These are phyloP conservation scores for Podaxis sp. DNA, from an alignment of 768 basidiomycete species.

Conservation along the genomic window DNA sequence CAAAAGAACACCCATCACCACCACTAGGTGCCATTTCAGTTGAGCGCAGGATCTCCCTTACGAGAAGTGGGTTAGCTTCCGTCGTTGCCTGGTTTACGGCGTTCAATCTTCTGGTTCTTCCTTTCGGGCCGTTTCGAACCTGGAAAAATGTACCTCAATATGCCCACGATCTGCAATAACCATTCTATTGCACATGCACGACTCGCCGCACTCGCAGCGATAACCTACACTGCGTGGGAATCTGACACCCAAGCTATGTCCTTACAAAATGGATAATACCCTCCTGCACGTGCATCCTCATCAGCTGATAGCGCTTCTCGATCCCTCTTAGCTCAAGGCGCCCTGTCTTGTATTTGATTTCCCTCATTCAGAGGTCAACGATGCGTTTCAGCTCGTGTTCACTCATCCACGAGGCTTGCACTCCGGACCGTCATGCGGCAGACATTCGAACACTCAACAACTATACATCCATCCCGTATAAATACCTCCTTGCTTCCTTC, in stretches of 20 bases:
- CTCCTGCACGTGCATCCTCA: conserved; percentile 13
- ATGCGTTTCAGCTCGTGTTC: background rate
- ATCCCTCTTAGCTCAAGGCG: background rate
- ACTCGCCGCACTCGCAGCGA: background rate
- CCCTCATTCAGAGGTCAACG: background rate
- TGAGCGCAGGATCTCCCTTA: no score
- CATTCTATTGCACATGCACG: no score
- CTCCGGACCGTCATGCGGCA: background rate
- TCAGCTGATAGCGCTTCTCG: conserved; percentile 16
- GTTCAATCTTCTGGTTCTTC: no score
- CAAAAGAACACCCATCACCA: no score
- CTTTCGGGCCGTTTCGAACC: no score
- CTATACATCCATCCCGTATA: background rate
- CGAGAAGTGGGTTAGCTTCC: no score
- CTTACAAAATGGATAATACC: background rate
- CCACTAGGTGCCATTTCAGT: no score
- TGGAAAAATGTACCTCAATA: no score
- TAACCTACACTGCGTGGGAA: background rate
- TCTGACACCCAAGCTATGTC: background rate
- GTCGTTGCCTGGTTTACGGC: no score
- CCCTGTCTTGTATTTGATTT: background rate
- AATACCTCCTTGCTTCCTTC: background rate
- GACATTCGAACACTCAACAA: background rate
- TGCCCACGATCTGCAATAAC: no score
- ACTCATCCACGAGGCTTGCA: background rate